phyloP scores from a whole-genome alignment of 2,329 filamentous ascomycete species.

The Chaetomium sp. region DNA sequence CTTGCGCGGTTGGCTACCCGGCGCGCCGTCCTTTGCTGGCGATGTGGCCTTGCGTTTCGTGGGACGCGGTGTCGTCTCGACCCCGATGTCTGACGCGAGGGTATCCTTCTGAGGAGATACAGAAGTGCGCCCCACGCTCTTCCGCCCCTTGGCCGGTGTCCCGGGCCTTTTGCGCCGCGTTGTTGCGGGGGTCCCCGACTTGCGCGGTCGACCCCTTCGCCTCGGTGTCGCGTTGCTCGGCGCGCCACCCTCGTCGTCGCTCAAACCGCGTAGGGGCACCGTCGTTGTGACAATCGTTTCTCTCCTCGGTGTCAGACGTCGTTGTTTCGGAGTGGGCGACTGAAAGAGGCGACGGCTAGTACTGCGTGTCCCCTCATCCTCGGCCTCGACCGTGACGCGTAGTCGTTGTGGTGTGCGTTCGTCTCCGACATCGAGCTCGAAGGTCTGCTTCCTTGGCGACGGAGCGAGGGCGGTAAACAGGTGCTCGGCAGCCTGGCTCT shows the following conservation, averaged over 20 bases:
- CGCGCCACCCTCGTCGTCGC: conserved; percentile 46
- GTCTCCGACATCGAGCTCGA: conserved; percentile 59
- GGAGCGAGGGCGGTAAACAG: conserved; percentile 42
- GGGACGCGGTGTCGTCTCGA: conserved; percentile 37
- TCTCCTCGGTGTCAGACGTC: conserved; percentile 34
- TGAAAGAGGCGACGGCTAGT: conserved; percentile 48
- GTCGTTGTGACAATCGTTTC: conserved; percentile 48
- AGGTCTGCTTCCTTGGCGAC: conserved; percentile 59
- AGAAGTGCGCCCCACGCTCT: conserved; percentile 7
- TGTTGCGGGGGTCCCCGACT: conserved; percentile 54
- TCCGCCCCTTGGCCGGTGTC: conserved; percentile 42
- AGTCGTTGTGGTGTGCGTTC: conserved; percentile 54
- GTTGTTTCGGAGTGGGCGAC: conserved; percentile 44
- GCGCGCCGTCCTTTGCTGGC: conserved; percentile 34
- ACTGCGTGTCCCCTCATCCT: conserved; percentile 40
- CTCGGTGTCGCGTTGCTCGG: conserved; percentile 42
- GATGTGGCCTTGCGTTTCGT: conserved; percentile 36
- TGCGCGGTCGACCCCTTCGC: conserved; percentile 51
- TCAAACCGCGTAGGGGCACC: conserved; percentile 51
- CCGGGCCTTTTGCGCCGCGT: conserved; percentile 48
- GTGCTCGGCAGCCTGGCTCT: conserved; percentile 46
- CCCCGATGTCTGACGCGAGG: conserved; percentile 36
- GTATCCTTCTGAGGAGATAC: conserved; percentile 29
- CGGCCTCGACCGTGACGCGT: conserved; percentile 58
- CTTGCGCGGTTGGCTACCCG: conserved; percentile 37